Percentiles rank a stretch among this genome's conserved stretches.
phyloP scores from a whole-genome alignment of 257 asterid species.

The Capsicum chinense region DNA sequence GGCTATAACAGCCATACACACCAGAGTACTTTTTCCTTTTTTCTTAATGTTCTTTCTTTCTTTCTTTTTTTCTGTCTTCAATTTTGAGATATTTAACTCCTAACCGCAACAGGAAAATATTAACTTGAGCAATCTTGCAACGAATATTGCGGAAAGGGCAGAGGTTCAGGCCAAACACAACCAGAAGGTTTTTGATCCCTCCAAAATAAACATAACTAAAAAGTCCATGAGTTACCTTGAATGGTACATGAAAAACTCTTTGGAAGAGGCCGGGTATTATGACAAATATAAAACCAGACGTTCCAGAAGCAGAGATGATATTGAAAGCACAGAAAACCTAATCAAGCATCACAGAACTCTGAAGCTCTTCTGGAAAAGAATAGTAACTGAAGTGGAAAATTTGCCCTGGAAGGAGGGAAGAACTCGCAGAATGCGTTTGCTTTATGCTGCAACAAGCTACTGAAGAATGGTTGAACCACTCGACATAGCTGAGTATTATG shows the following conservation, averaged over 20 bases:
- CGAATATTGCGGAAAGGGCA: constrained; percentile 12
- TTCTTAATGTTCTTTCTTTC: not conserved
- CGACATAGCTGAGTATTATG: constrained; percentile 44
- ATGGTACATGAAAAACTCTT: constrained; percentile 37
- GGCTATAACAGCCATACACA: not conserved
- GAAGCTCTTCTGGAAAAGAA: constrained; percentile 39
- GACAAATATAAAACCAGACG: constrained; percentile 36
- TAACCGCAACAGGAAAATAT: constrained; percentile 16
- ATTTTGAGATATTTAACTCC: not conserved
- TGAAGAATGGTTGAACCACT: constrained; percentile 49
- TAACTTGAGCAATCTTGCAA: constrained; percentile 24
- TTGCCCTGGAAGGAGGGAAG: constrained; percentile 39
- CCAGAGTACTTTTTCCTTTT: not conserved
- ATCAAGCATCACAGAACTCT: constrained; percentile 34
- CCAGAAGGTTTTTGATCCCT: constrained; percentile 32
- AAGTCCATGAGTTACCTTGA: constrained; percentile 39
- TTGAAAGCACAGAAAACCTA: constrained; percentile 33
- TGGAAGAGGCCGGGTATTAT: constrained; percentile 40
- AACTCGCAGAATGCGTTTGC: constrained; percentile 34
- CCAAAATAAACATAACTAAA: constrained; percentile 37
- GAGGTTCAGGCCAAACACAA: constrained; percentile 1
- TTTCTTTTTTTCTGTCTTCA: not conserved
- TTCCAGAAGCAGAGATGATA: constrained; percentile 31
- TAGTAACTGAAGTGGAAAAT: constrained; percentile 36
- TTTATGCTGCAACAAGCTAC: constrained; percentile 43